Percentiles rank a stretch among this genome's conserved stretches.
Conservation (phyloP, 2,329 filamentous ascomycete genomes). For the Colletotrichum gloeosporioides region DNA sequence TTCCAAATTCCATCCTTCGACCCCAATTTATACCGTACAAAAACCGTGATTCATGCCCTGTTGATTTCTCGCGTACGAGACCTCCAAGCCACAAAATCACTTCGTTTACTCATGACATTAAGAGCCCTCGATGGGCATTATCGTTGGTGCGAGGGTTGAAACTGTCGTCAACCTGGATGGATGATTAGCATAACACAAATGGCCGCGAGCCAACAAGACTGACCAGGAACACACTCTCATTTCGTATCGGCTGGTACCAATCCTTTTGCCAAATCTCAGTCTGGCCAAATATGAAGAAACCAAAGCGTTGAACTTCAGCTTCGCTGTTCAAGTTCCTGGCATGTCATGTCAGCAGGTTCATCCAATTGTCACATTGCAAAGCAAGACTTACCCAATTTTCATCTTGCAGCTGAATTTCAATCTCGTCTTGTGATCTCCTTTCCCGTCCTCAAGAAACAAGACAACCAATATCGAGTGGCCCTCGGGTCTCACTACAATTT, state of each 20-base stretch:
- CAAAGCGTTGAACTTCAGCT: background rate
- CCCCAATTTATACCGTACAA: constrained; percentile 16
- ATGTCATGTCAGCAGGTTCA: background rate
- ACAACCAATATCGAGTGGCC: background rate
- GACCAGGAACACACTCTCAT: background rate
- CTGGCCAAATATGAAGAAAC: background rate
- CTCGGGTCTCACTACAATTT: background rate
- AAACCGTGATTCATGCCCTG: background rate
- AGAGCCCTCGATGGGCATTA: background rate
- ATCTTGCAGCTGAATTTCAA: background rate
- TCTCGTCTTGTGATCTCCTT: background rate
- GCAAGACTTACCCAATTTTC: background rate
- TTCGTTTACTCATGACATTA: background rate
- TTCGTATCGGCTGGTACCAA: background rate
- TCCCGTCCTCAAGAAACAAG: background rate
- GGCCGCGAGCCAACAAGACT: background rate
- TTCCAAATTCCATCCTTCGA: background rate
- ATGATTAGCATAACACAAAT: background rate
- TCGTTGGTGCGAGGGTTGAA: background rate
- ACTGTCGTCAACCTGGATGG: background rate
- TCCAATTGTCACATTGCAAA: background rate
- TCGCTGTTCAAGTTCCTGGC: background rate
- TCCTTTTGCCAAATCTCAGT: background rate
- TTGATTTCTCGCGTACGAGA: background rate
- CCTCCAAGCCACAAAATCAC: constrained; percentile 13